These are phyloP conservation scores for Stevia rebaudiana DNA, from an alignment of 140 eudicot genomes.

Conservation along the genomic window DNA sequence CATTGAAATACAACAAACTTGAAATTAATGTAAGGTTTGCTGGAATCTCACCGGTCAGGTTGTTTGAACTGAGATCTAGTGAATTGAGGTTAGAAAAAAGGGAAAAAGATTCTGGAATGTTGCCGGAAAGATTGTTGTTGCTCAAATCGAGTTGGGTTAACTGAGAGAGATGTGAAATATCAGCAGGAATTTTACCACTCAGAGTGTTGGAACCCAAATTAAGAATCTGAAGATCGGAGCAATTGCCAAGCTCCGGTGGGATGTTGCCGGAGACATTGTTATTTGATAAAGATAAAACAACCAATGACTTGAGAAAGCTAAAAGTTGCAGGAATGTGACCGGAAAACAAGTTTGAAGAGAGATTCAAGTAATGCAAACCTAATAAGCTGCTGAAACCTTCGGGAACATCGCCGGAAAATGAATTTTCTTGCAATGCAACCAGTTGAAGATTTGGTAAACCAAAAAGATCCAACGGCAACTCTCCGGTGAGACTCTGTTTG, in stretches of 20 bases:
- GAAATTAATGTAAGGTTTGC: conserved; percentile 50
- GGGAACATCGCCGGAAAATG: conserved; percentile 60
- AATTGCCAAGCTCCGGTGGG: conserved; percentile 77
- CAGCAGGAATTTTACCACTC: conserved; percentile 47
- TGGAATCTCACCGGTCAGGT: conserved; percentile 67
- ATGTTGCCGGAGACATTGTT: conserved; percentile 59
- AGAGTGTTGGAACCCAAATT: conserved; percentile 51
- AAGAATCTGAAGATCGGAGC: conserved; percentile 56
- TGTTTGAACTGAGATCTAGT: conserved; percentile 64
- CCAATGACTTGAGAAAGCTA: conserved; percentile 60
- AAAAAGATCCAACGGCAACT: conserved; percentile 62
- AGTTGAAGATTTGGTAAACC: conserved; percentile 78
- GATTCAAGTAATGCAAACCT: conserved; percentile 67
- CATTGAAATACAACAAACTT: conserved; percentile 45
- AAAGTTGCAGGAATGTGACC: conserved; percentile 77
- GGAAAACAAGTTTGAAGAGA: conserved; percentile 63
- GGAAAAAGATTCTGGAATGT: conserved; percentile 50
- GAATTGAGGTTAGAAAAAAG: conserved; percentile 40
- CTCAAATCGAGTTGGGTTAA: conserved; percentile 63
- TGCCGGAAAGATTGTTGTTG: conserved; percentile 53
- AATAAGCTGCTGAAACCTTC: conserved; percentile 85
- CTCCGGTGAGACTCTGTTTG: conserved; percentile 63
- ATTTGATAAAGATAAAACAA: conserved; percentile 62
- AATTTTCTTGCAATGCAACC: conserved; percentile 69
- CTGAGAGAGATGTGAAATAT: conserved; percentile 41